Percentiles rank a stretch among this genome's conserved stretches.
Evolutionary conservation across 345 rosid species (phyloP).

Genomic region (Syzygium aqueum): DNA sequence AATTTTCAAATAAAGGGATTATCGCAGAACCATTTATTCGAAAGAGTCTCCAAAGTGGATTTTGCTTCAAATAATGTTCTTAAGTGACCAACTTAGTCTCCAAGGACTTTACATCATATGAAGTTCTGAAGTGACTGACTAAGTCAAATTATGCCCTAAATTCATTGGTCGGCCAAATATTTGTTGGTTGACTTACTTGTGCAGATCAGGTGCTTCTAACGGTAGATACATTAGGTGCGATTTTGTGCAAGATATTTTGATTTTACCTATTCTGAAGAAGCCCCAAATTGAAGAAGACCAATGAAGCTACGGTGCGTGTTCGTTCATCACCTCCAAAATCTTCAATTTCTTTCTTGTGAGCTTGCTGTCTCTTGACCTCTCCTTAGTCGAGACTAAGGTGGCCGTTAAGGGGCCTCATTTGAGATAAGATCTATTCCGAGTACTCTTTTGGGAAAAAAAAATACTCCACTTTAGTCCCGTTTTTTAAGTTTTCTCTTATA

Average conservation of each 20-base stretch:
- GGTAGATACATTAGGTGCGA: neutral
- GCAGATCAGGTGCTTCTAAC: too few relatives aligned
- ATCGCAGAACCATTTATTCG: neutral
- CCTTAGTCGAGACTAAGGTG: neutral
- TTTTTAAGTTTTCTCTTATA: neutral
- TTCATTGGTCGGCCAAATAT: neutral
- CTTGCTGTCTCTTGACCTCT: neutral
- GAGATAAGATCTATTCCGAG: fast-evolving
- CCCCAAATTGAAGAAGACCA: neutral
- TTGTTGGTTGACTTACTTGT: neutral
- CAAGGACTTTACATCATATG: neutral
- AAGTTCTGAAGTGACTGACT: too few relatives aligned
- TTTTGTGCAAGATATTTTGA: neutral
- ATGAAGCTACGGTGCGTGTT: neutral
- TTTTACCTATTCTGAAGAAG: neutral
- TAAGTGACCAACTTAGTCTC: neutral
- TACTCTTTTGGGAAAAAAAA: neutral
- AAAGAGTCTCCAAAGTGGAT: too few relatives aligned
- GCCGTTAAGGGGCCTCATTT: fast-evolving
- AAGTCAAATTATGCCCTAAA: too few relatives aligned
- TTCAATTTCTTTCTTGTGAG: neutral
- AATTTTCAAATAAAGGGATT: too few relatives aligned
- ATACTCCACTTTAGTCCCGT: too few relatives aligned
- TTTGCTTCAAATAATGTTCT: neutral
- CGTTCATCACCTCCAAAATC: neutral